Evolutionary conservation across 345 rosid species (phyloP).

Genomic region (Eucalyptus regnans): DNA sequence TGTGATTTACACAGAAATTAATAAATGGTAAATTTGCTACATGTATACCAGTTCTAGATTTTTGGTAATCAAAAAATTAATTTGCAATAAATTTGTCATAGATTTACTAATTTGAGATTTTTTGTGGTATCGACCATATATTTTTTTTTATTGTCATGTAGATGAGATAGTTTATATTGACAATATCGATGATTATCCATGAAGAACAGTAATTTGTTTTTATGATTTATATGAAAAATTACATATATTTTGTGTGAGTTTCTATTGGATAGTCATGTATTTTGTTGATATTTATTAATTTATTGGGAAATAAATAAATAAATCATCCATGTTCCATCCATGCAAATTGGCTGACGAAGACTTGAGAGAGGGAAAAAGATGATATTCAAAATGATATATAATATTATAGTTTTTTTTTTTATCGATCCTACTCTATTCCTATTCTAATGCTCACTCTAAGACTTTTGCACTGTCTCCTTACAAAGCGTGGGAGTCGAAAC

Average conservation of each 20-base stretch:
- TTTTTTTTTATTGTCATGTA: background rate
- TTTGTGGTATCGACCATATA: too few species aligned
- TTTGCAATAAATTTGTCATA: accelerated
- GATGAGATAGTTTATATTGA: background rate
- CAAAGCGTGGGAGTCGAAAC: too few species aligned
- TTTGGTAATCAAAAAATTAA: accelerated
- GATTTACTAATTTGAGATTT: too few species aligned
- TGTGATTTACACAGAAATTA: accelerated
- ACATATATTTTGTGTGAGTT: background rate
- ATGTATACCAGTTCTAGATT: accelerated
- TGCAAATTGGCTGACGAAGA: background rate
- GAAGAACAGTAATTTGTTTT: too few species aligned
- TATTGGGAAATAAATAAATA: background rate
- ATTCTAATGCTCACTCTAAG: too few species aligned
- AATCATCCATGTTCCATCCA: background rate
- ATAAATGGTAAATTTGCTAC: accelerated
- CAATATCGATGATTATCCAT: background rate
- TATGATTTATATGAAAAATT: background rate
- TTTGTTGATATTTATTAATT: accelerated
- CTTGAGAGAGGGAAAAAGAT: background rate
- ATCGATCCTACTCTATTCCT: too few species aligned
- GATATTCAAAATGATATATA: background rate
- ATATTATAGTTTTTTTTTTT: background rate
- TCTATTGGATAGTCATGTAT: background rate
- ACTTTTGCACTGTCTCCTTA: too few species aligned